These are phyloP conservation scores for Trametopsis cervina DNA, from an alignment of 768 basidiomycete species.

Conservation along the genomic window DNA sequence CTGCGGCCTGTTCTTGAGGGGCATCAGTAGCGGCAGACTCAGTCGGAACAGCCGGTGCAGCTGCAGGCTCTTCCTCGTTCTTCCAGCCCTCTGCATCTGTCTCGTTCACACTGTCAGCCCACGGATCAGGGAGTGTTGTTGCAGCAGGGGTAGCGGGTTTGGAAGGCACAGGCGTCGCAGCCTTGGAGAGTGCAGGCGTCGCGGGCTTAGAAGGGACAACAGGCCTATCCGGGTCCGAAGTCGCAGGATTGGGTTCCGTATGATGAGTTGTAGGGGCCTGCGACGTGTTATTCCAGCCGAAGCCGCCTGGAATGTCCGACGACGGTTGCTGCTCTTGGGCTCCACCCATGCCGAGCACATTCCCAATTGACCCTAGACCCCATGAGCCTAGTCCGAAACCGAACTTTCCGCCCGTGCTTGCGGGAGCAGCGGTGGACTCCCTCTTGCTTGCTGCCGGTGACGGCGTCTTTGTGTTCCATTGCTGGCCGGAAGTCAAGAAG, in stretches of 20 bases:
- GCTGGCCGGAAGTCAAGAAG: constrained; percentile 4
- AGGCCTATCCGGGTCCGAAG: constrained; percentile 1
- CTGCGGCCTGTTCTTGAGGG: not conserved
- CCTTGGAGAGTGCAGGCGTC: not conserved
- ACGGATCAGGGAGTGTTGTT: not conserved
- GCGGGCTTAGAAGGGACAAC: constrained; percentile 11
- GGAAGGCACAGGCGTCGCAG: not conserved
- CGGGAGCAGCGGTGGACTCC: not conserved
- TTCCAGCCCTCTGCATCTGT: too few relatives aligned
- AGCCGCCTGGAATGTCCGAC: not conserved
- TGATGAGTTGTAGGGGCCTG: not conserved
- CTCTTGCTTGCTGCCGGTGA: not conserved
- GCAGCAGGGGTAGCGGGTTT: not conserved
- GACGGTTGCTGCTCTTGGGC: not conserved
- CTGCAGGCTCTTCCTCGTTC: not conserved
- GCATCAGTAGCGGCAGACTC: constrained; percentile 6
- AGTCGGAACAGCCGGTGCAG: not conserved
- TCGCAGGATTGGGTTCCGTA: not conserved
- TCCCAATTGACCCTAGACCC: constrained; percentile 3
- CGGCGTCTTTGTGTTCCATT: not conserved
- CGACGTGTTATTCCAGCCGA: not conserved
- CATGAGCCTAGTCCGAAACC: not conserved
- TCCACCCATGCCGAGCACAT: constrained; percentile 2
- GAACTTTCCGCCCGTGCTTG: not conserved
- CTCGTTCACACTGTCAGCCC: too few relatives aligned